Base-by-base conservation (phyloP, 148 eudicot genomes). In the Silene latifolia region DNA sequence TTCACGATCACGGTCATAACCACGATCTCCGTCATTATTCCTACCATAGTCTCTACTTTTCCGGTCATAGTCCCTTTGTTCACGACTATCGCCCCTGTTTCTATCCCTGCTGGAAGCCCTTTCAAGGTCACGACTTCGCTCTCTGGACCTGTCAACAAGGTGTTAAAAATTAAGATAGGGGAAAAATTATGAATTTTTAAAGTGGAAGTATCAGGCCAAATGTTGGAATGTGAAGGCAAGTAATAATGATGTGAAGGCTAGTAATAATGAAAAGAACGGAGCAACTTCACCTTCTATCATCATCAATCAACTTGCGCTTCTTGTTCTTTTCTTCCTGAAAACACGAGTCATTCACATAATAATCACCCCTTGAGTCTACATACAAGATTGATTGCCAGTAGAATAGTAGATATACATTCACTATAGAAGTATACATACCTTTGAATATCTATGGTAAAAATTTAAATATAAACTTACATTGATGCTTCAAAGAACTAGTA, bases 321-420 rank as follows among this genome's bases (percentile, higher is more conserved):
- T 83, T 84, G 82, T 85, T 86, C 76, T 78, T 90, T 79, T 89
- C 96, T 79, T 92, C 98, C 98, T 95, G 96, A 66, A 78, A 72
- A 58, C 59, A 66, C 54, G 32, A 74, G 24, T 51, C 57, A 76
- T 62, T 79, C 44, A n/a, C 64, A 62, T 63, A 74, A 21, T 66
- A 68, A 63, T 29, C 20, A 69, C n/a, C 19, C 5, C 20, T 13
- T 69, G 29, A 51, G 19, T 17, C 39, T 48, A 27, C 39, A 46
- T 69, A 47, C 5, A 6, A 47, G 48, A 21, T 13, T 5, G 39
- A 3, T 51, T 69, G 32, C 32, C 18, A 23, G 10, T 20, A 69
- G 19, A 69, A 20, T 7, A 23, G 25, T 20, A 69, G 19, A 69
- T 23, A 7, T 24, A n/a, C 44, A 35, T 35, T 18, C 48, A 35